These are phyloP conservation scores for Prillingera fragicola DNA, from an alignment of 1,284 basidiomycete species.

Conservation along the genomic window DNA sequence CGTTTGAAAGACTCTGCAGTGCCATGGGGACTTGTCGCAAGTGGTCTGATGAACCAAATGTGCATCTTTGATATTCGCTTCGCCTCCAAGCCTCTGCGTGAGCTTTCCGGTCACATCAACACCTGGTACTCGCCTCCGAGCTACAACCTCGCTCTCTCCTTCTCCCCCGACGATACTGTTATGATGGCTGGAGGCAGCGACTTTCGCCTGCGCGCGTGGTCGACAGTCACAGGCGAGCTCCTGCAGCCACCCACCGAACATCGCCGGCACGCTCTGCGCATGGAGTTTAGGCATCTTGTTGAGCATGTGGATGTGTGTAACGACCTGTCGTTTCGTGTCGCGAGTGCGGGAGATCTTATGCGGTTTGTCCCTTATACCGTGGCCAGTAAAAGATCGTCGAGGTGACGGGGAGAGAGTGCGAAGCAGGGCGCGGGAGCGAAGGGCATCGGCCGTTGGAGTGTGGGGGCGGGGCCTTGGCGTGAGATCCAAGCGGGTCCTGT, in stretches of 20 bases:
- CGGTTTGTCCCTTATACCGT: constrained; percentile 2
- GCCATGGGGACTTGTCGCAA: constrained; percentile 38
- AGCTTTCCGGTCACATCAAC: constrained; percentile 34
- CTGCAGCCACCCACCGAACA: not conserved
- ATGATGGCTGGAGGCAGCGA: constrained; percentile 36
- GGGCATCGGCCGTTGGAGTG: too few species aligned
- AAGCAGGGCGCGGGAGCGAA: too few species aligned
- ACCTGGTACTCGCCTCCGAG: constrained; percentile 22
- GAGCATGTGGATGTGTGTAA: constrained; percentile 16
- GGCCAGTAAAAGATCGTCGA: not conserved
- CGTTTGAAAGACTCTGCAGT: constrained; percentile 35
- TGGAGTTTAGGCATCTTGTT: constrained; percentile 5
- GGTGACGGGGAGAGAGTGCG: too few species aligned
- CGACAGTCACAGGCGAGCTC: constrained; percentile 26
- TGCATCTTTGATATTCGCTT: constrained; percentile 39
- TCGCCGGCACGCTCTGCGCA: not conserved
- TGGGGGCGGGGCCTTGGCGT: too few species aligned
- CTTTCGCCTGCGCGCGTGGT: constrained; percentile 31
- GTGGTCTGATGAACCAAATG: constrained; percentile 34
- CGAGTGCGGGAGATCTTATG: constrained; percentile 7
- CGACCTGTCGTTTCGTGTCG: constrained; percentile 10
- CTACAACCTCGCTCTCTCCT: constrained; percentile 32
- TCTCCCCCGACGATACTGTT: constrained; percentile 28
- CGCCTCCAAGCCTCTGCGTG: constrained; percentile 18
- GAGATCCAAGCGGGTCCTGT: too few species aligned